phyloP scores from a whole-genome alignment of 352 stramenopile genomes.

The Pythium aphanidermatum region DNA sequence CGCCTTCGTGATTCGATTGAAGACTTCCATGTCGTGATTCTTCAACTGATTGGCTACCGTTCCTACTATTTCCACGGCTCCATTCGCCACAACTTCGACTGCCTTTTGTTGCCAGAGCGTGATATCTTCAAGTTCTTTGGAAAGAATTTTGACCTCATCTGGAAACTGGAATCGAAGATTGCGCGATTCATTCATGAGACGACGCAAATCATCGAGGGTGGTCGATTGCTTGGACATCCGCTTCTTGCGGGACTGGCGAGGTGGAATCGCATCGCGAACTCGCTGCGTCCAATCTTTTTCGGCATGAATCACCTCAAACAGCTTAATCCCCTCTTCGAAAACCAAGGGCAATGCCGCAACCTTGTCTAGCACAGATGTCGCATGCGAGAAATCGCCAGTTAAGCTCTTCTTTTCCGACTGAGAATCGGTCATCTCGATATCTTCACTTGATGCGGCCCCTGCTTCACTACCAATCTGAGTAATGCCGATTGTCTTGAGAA shows the following conservation, averaged over 20 bases:
- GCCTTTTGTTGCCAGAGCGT: slow-evolving; percentile 57
- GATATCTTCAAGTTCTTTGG: slow-evolving; percentile 69
- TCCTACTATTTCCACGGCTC: slow-evolving; percentile 29
- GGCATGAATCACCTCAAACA: slow-evolving; percentile 46
- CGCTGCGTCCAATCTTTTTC: slow-evolving; percentile 65
- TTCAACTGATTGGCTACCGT: slow-evolving; percentile 40
- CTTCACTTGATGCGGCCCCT: neutral
- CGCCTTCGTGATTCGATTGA: slow-evolving; percentile 24
- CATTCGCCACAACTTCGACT: slow-evolving; percentile 35
- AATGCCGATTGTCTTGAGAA: slow-evolving; percentile 51
- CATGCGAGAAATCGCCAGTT: slow-evolving; percentile 43
- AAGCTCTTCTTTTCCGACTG: no score
- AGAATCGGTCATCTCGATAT: no score
- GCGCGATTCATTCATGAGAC: slow-evolving; percentile 51
- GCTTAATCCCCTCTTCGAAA: slow-evolving; percentile 58
- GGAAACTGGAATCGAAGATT: slow-evolving; percentile 64
- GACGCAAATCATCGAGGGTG: slow-evolving; percentile 46
- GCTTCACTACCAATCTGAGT: neutral
- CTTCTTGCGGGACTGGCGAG: slow-evolving; percentile 76
- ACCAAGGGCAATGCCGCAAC: slow-evolving; percentile 64
- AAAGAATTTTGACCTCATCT: slow-evolving; percentile 67
- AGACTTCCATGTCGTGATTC: slow-evolving; percentile 56
- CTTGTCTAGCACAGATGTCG: slow-evolving; percentile 50
- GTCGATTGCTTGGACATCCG: slow-evolving; percentile 57
- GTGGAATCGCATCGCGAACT: slow-evolving; percentile 67